Percentiles rank a stretch among this genome's conserved stretches.
Conservation (phyloP, 208 protist species). For the Trypanosoma brucei region DNA sequence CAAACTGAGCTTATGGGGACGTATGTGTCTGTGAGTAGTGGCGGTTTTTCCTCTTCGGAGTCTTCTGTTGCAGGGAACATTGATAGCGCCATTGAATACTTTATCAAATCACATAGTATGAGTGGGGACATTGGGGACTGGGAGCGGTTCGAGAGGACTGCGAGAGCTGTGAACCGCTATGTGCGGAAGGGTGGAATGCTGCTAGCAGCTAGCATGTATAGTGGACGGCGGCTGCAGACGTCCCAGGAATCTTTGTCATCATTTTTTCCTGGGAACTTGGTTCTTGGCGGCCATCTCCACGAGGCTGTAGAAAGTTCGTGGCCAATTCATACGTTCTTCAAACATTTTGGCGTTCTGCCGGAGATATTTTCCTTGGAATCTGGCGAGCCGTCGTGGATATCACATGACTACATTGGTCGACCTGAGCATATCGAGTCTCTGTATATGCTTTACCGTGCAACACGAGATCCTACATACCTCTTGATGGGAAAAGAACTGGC, state of each 20-base stretch:
- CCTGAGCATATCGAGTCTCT: slow-evolving; percentile 86
- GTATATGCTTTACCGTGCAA: slow-evolving; percentile 76
- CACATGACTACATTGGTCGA: slow-evolving; percentile 60
- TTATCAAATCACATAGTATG: slow-evolving; percentile 72
- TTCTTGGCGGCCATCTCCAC: slow-evolving; percentile 49
- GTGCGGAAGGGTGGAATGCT: slow-evolving; percentile 43
- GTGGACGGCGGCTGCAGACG: slow-evolving; percentile 15
- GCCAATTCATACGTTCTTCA: slow-evolving; percentile 62
- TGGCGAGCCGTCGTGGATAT: background rate
- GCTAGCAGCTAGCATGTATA: slow-evolving; percentile 44
- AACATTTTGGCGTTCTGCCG: slow-evolving; percentile 62
- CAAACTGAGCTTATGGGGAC: slow-evolving; percentile 37
- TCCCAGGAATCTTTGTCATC: slow-evolving; percentile 56
- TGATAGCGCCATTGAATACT: slow-evolving; percentile 88
- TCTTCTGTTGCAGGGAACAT: slow-evolving; percentile 53
- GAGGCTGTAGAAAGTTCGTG: slow-evolving; percentile 39
- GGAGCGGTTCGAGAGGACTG: slow-evolving; percentile 42
- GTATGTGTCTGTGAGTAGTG: slow-evolving; percentile 36
- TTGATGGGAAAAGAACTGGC: slow-evolving; percentile 65
- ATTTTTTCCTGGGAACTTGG: slow-evolving; percentile 77
- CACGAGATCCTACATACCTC: slow-evolving; percentile 53
- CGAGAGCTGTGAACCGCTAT: slow-evolving; percentile 19
- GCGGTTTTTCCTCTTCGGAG: slow-evolving; percentile 18
- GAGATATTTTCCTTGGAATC: slow-evolving; percentile 43
- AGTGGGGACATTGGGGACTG: slow-evolving; percentile 44